These are phyloP conservation scores for Boletus edulis DNA, from an alignment of 768 basidiomycete species.

Conservation along the genomic window DNA sequence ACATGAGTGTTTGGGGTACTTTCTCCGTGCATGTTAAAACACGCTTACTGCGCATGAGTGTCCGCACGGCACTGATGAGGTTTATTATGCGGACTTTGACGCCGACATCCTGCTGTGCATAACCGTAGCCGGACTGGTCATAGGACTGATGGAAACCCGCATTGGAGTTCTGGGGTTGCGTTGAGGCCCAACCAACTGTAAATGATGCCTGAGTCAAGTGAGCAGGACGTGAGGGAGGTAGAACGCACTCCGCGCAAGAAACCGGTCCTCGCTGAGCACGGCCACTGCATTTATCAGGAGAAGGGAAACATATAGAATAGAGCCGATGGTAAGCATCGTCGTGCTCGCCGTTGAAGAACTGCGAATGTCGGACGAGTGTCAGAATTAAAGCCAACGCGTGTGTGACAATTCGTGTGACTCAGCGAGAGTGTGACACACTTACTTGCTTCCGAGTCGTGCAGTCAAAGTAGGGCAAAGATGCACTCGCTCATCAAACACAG, in stretches of 20 bases:
- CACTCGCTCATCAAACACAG: slow-evolving; percentile 27
- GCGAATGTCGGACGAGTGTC: neutral
- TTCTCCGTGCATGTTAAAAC: slow-evolving; percentile 12
- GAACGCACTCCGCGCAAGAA: slow-evolving; percentile 83
- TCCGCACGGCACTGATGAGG: slow-evolving; percentile 93
- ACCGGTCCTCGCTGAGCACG: slow-evolving; percentile 93
- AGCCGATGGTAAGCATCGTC: slow-evolving; percentile 60
- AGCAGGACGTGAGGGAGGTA: neutral
- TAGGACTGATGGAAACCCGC: slow-evolving; percentile 64
- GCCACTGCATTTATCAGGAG: slow-evolving; percentile 94
- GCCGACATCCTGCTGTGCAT: slow-evolving; percentile 55
- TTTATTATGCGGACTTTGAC: slow-evolving; percentile 87
- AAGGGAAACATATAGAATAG: slow-evolving; percentile 80
- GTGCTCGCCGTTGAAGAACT: slow-evolving; percentile 12
- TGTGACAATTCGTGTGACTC: slow-evolving; percentile 21
- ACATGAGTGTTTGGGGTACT: slow-evolving; percentile 17
- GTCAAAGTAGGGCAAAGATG: slow-evolving; percentile 16
- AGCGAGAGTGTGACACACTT: slow-evolving; percentile 11
- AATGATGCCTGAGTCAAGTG: slow-evolving; percentile 16
- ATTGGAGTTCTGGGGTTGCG: slow-evolving; percentile 55
- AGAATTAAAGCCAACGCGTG: neutral
- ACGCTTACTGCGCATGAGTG: slow-evolving; percentile 92
- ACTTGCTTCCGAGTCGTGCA: neutral
- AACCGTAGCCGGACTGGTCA: slow-evolving; percentile 61
- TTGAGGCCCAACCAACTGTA: slow-evolving; percentile 86